Evolutionary conservation across 2,329 filamentous ascomycete species (phyloP), one percentile per base, ranked within the genome.

Genomic region (Aspergillus nomiae): DNA sequence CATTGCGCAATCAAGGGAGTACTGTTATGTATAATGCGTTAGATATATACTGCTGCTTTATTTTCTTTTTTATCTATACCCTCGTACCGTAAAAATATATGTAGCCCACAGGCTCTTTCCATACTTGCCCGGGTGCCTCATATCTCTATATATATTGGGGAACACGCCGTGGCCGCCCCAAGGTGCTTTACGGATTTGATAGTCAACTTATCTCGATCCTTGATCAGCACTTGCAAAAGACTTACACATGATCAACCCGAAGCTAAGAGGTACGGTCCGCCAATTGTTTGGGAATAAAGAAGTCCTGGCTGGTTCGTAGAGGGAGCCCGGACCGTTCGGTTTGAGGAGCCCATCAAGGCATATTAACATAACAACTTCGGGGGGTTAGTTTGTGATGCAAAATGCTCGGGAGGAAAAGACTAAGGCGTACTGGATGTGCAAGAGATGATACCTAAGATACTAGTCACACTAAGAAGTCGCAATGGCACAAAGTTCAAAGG

Each of bases 331-430:
- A 0, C 85, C 77, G 61, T 91, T 81, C 8, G 89, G 86, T 76
- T 97, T 98, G 68, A 93, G 83, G 59, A 97, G 81, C n/a, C 94
- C 95, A 75, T 97, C 93, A 30, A 92, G 80, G 70, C 95, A 86
- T 58, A 97, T 87, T 59, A 96, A 90, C 41, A 89, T 78, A n/a
- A 94, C 90, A 77, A 98, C 92, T 94, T 71, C 59, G 26, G 32
- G 57, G 26, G 12, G 65, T 81, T 67, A 82, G 76, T 58, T 50
- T 34, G 26, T 45, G 21, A 32, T 28, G 19, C n/a, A n/a, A 21
- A 51, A 55, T 32, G 14, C 12, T 50, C 26, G 12, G 45, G 11
- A 16, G n/a, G 4, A 46, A 55, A 16, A 46, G 36, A n/a, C 16
- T n/a, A 26, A 38, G 62, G 89, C 91, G 83, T 82, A 94, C 92